A percentile compares a stretch with the other conserved stretches of the same genome.
Conservation (phyloP, 768 basidiomycete genomes). For the Hortiboletus campestris region DNA sequence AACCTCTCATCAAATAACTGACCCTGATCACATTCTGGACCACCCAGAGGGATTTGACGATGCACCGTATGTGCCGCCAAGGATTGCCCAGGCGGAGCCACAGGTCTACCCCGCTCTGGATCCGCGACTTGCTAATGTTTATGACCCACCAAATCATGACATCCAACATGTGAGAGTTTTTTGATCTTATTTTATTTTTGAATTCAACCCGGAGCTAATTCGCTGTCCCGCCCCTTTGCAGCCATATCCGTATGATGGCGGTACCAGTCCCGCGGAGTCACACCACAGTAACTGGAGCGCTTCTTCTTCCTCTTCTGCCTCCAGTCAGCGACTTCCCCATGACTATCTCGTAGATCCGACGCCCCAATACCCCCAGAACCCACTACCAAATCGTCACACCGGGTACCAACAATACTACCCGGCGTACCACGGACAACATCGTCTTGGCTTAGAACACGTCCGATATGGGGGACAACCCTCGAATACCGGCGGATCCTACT, state of each 20-base stretch:
- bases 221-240: background rate
- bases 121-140: slow-evolving; percentile 7
- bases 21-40: slow-evolving; percentile 10
- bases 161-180: slow-evolving; percentile 16
- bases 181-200: background rate
- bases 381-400: background rate
- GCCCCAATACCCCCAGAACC: slow-evolving; percentile 7
- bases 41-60: slow-evolving; percentile 26
- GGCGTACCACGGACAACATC: slow-evolving; percentile 23
- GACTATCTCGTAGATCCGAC: slow-evolving; percentile 5
- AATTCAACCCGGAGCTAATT: background rate
- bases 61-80: slow-evolving; percentile 31
- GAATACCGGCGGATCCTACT: slow-evolving; percentile 10
- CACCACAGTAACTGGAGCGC: slow-evolving; percentile 29
- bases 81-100: slow-evolving; percentile 20
- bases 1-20: slow-evolving; percentile 12
- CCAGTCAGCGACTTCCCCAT: slow-evolving; percentile 14
- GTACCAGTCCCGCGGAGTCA: slow-evolving; percentile 25
- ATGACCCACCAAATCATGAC: slow-evolving; percentile 11
- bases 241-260: slow-evolving; percentile 20
- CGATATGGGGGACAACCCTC: slow-evolving; percentile 16
- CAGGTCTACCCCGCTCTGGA: slow-evolving; percentile 13
- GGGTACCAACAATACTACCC: slow-evolving; percentile 23
- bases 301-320: slow-evolving; percentile 23
- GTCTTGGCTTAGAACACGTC: slow-evolving; percentile 22